These are phyloP conservation scores for Dalbergia cultrata DNA, from an alignment of 306 rosid genomes.

Conservation along the genomic window DNA sequence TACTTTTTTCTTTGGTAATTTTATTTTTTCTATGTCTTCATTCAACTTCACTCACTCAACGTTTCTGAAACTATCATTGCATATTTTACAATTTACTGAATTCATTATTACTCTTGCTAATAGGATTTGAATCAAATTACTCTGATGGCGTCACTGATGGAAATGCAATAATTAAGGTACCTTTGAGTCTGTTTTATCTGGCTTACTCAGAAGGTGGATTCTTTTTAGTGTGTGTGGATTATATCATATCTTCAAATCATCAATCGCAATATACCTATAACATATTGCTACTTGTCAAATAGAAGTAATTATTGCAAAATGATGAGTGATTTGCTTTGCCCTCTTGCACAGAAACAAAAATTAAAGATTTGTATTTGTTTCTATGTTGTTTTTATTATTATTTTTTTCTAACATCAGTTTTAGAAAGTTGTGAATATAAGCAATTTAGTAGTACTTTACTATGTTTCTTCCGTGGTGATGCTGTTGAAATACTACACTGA, in stretches of 20 bases:
- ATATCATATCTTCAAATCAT: slow-evolving; percentile 23
- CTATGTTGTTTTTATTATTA: slow-evolving; percentile 5
- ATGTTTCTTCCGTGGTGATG: slow-evolving; percentile 13
- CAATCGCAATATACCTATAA: slow-evolving; percentile 15
- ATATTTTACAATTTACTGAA: background rate
- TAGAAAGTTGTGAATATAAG: slow-evolving; percentile 23
- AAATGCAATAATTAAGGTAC: slow-evolving; percentile 90
- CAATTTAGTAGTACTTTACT: slow-evolving; percentile 2
- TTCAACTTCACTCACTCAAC: slow-evolving; percentile 23
- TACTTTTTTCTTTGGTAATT: background rate
- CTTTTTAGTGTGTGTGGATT: slow-evolving; percentile 7
- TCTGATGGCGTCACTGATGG: slow-evolving; percentile 60
- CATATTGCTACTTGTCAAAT: slow-evolving; percentile 14
- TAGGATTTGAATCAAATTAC: slow-evolving; percentile 75
- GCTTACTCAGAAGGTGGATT: slow-evolving; percentile 28
- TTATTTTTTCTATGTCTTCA: slow-evolving; percentile 24
- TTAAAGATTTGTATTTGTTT: slow-evolving; percentile 21
- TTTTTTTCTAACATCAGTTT: slow-evolving; percentile 5
- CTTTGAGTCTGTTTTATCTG: slow-evolving; percentile 16
- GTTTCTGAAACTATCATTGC: slow-evolving; percentile 1
- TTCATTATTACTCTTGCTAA: slow-evolving; percentile 30
- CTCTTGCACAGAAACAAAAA: background rate
- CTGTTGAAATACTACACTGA: slow-evolving; percentile 41
- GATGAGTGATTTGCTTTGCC: slow-evolving; percentile 13
- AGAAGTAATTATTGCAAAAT: slow-evolving; percentile 30